A percentile compares a stretch with the other conserved stretches of the same genome.
phyloP scores from a whole-genome alignment of 75 land plant genomes.

The Pseudotsuga menziesii region DNA sequence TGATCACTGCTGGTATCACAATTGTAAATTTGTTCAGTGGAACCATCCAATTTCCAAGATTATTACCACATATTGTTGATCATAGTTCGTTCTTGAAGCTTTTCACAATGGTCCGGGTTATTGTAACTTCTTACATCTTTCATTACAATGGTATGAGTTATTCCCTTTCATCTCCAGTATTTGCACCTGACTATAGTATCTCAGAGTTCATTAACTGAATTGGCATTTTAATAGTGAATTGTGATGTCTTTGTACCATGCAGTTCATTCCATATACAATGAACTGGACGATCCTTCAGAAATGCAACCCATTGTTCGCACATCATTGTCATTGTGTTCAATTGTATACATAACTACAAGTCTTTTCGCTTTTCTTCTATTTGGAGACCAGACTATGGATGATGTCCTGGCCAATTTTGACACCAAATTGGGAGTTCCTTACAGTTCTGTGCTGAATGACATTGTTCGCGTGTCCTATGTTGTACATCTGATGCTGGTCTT shows the following conservation, averaged over 20 bases:
- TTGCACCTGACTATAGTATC: too few species aligned
- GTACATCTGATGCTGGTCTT: slow-evolving; percentile 87
- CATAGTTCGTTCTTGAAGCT: slow-evolving; percentile 32
- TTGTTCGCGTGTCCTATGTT: slow-evolving; percentile 69
- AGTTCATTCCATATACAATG: slow-evolving; percentile 87
- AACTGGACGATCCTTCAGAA: slow-evolving; percentile 53
- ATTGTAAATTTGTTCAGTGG: slow-evolving; percentile 23
- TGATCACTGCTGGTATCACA: slow-evolving; percentile 19
- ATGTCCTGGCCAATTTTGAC: slow-evolving; percentile 79
- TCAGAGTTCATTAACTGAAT: too few species aligned
- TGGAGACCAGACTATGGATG: slow-evolving; percentile 62
- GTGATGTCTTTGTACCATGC: slow-evolving; percentile 15
- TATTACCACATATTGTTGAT: slow-evolving; percentile 27
- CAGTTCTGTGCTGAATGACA: slow-evolving; percentile 38
- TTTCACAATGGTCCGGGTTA: slow-evolving; percentile 32
- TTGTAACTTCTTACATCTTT: slow-evolving; percentile 35
- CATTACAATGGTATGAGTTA: slow-evolving; percentile 36
- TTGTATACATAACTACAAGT: slow-evolving; percentile 65
- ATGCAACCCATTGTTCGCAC: slow-evolving; percentile 40
- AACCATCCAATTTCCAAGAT: slow-evolving; percentile 17
- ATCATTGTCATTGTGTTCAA: slow-evolving; percentile 54
- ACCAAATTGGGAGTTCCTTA: slow-evolving; percentile 63
- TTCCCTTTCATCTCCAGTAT: neutral
- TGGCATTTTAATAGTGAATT: neutral
- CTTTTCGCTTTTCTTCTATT: slow-evolving; percentile 70